Conservation (phyloP, 2,329 filamentous ascomycete species). For the Talaromyces albobiverticillius region DNA sequence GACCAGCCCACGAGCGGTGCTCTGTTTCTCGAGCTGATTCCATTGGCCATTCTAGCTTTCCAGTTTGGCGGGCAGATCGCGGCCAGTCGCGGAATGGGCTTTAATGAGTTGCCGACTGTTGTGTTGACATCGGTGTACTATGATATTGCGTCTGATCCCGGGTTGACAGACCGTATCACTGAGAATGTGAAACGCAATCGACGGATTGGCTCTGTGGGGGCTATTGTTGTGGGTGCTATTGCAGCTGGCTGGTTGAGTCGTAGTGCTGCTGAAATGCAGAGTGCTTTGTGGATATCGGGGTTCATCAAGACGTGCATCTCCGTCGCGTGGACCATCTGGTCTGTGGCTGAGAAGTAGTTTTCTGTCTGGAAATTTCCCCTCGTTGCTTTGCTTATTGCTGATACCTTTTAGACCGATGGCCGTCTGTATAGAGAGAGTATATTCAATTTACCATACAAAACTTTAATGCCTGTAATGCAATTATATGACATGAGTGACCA, state of each 20-base stretch:
- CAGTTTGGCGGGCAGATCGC: constrained; percentile 45
- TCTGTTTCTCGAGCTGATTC: constrained; percentile 40
- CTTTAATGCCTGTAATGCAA: no score
- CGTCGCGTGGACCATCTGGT: constrained; percentile 39
- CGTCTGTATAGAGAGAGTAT: no score
- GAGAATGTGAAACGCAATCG: constrained; percentile 39
- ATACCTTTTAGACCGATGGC: no score
- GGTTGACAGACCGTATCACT: constrained; percentile 29
- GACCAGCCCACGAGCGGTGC: constrained; percentile 23
- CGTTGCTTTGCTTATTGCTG: no score
- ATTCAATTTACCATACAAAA: no score
- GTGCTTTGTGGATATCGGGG: constrained; percentile 43
- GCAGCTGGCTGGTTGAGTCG: constrained; percentile 43
- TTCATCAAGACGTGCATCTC: constrained; percentile 38
- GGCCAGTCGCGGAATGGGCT: constrained; percentile 39
- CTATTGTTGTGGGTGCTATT: constrained; percentile 39
- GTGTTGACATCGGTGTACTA: constrained; percentile 47
- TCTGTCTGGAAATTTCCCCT: no score
- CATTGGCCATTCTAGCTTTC: constrained; percentile 43
- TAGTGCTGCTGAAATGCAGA: constrained; percentile 41
- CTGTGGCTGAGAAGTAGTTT: not conserved
- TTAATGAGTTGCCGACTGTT: constrained; percentile 46
- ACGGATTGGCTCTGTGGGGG: constrained; percentile 36
- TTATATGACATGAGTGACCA: no score
- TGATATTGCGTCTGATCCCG: constrained; percentile 43